Percentiles rank a stretch among this genome's conserved stretches.
These are phyloP conservation scores for Yamadazyma akitaensis DNA, from an alignment of 805 yeast genomes.

Conservation along the genomic window DNA sequence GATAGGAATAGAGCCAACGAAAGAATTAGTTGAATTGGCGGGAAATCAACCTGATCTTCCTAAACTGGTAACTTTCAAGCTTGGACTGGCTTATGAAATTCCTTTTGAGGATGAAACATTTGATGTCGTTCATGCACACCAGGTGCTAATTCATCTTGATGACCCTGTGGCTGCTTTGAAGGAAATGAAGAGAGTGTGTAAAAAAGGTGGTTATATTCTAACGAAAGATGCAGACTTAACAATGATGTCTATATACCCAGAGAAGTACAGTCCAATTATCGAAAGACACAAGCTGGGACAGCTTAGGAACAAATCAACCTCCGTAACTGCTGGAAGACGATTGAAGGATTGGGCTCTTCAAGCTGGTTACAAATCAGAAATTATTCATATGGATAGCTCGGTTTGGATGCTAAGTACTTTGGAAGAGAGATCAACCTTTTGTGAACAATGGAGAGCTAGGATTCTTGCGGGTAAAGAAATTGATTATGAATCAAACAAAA, in stretches of 20 bases:
- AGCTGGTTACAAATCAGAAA: constrained; percentile 17
- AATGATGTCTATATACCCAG: constrained; percentile 18
- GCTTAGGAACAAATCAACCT: constrained; percentile 12
- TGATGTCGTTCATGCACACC: constrained; percentile 39
- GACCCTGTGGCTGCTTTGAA: constrained; percentile 30
- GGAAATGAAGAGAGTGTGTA: constrained; percentile 36
- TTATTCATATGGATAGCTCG: constrained; percentile 13
- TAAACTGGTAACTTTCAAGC: constrained; percentile 20
- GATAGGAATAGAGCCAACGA: constrained; percentile 31
- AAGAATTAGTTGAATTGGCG: constrained; percentile 16
- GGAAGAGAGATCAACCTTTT: constrained; percentile 11
- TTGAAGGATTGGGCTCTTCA: constrained; percentile 16
- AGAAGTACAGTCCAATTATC: constrained; percentile 12
- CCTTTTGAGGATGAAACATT: constrained; percentile 34
- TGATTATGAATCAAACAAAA: constrained; percentile 6
- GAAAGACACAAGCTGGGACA: constrained; percentile 8
- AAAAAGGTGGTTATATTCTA: constrained; percentile 31
- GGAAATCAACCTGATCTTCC: constrained; percentile 1
- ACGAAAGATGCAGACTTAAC: constrained; percentile 29
- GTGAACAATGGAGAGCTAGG: constrained; percentile 13
- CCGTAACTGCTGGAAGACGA: constrained; percentile 16
- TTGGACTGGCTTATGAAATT: constrained; percentile 28
- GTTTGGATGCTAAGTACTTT: constrained; percentile 15
- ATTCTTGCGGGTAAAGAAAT: constrained; percentile 6
- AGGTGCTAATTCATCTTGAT: constrained; percentile 34